phyloP scores from a whole-genome alignment of 2,329 filamentous ascomycete genomes.

The Aureobasidium mangrovei region DNA sequence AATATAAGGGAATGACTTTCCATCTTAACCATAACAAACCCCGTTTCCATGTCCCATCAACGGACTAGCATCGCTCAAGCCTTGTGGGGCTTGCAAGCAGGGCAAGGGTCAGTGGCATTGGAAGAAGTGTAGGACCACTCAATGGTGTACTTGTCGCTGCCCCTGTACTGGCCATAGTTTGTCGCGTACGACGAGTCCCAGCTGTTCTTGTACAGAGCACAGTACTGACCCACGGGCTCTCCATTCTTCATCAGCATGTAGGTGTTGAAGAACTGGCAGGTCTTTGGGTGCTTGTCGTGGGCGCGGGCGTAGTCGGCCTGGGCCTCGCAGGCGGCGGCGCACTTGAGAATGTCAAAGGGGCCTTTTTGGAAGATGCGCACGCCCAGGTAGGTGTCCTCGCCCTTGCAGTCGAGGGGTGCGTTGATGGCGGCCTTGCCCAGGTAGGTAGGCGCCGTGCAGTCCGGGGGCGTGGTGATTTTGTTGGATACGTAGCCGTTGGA shows the following conservation, averaged over 20 bases:
- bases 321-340: constrained; percentile 20
- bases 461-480: constrained; percentile 16
- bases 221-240: constrained; percentile 22
- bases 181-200: constrained; percentile 21
- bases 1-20: too few species aligned
- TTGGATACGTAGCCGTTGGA: constrained; percentile 28
- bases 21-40: too few species aligned
- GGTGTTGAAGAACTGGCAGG: constrained; percentile 29
- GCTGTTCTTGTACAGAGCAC: constrained; percentile 21
- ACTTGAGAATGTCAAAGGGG: constrained; percentile 23
- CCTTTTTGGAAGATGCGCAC: constrained; percentile 19
- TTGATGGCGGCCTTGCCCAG: constrained; percentile 25
- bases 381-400: constrained; percentile 22
- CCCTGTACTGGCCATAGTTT: constrained; percentile 21
- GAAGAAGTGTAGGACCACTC: constrained; percentile 18
- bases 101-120: constrained; percentile 15
- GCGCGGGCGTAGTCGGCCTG: constrained; percentile 12
- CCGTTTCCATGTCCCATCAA: too few species aligned
- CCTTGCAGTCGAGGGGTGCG: constrained; percentile 25
- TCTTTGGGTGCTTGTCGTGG: constrained; percentile 15
- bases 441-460: constrained; percentile 18
- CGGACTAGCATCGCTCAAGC: neutral
- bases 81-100: constrained; percentile 6
- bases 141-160: constrained; percentile 19
- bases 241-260: constrained; percentile 25